Evolutionary conservation across 345 rosid species (phyloP).

Genomic region (Citrus trifoliata): DNA sequence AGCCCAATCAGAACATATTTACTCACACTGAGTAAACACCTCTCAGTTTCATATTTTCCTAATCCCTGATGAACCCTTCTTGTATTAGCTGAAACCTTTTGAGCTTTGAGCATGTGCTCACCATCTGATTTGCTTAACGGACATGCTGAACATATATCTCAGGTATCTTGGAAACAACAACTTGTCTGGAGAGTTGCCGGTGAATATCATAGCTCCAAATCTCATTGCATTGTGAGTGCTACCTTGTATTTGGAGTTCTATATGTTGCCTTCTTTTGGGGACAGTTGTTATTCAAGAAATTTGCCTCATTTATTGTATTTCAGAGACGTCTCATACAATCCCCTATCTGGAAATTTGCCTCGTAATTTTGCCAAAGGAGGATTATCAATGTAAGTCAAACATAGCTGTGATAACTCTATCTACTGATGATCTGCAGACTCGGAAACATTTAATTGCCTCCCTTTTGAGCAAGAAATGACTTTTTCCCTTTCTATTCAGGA

Average conservation of each 20-base stretch:
- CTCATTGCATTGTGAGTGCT: slow-evolving; percentile 43
- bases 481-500: slow-evolving; percentile 29
- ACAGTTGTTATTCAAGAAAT: neutral
- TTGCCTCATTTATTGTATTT: neutral
- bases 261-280: neutral
- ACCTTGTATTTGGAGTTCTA: neutral
- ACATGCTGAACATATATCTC: neutral
- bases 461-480: slow-evolving; percentile 8
- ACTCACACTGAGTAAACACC: neutral
- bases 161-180: slow-evolving; percentile 56
- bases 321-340: slow-evolving; percentile 64
- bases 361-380: slow-evolving; percentile 21
- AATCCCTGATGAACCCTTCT: neutral
- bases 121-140: neutral
- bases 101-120: neutral
- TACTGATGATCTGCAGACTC: neutral
- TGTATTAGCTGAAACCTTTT: neutral
- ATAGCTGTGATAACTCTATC: neutral
- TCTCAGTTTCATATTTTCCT: neutral
- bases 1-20: neutral
- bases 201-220: slow-evolving; percentile 26
- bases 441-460: neutral
- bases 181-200: slow-evolving; percentile 47
- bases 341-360: slow-evolving; percentile 46
- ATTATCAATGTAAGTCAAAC: slow-evolving; percentile 42